Evolutionary conservation across 495 filamentous ascomycete genomes (phyloP).

Genomic region (Daldinia childiae): DNA sequence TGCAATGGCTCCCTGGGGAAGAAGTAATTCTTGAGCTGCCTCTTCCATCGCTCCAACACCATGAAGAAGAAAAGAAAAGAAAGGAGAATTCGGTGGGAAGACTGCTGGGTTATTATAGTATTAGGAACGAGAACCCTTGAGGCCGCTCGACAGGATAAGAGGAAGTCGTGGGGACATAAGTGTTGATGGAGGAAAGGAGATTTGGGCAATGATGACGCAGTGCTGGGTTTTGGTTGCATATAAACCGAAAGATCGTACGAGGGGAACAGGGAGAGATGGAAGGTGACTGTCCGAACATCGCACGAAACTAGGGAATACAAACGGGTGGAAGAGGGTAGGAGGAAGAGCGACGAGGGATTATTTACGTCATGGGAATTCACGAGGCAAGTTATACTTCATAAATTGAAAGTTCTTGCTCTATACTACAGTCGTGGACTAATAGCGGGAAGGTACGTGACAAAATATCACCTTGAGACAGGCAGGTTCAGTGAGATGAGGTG

Average conservation of each 20-base stretch:
- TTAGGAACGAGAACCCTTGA: not conserved
- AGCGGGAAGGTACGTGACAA: not conserved
- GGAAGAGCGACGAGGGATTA: not conserved
- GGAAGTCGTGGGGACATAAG: not conserved
- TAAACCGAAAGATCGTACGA: not conserved
- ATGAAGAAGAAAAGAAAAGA: constrained; percentile 5
- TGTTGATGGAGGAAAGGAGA: not conserved
- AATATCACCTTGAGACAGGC: not conserved
- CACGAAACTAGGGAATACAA: not conserved
- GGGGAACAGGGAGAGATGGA: not conserved
- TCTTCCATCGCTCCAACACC: not conserved
- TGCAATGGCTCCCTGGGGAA: constrained; percentile 8
- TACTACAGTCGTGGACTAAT: not conserved
- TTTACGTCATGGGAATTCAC: not conserved
- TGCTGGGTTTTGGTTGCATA: not conserved
- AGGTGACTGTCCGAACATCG: not conserved
- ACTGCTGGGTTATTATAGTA: constrained; percentile 1
- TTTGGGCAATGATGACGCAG: not conserved
- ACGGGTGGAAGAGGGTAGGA: not conserved
- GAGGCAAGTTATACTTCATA: not conserved
- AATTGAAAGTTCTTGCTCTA: constrained; percentile 10
- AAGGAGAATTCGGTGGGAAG: constrained; percentile 5
- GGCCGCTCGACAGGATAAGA: not conserved
- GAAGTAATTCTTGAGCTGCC: constrained; percentile 17
- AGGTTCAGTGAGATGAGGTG: not conserved